Evolutionary conservation across 148 eudicot genomes (phyloP), one percentile per base, ranked within the genome.

Genomic region (Vaccinium macrocarpon): DNA sequence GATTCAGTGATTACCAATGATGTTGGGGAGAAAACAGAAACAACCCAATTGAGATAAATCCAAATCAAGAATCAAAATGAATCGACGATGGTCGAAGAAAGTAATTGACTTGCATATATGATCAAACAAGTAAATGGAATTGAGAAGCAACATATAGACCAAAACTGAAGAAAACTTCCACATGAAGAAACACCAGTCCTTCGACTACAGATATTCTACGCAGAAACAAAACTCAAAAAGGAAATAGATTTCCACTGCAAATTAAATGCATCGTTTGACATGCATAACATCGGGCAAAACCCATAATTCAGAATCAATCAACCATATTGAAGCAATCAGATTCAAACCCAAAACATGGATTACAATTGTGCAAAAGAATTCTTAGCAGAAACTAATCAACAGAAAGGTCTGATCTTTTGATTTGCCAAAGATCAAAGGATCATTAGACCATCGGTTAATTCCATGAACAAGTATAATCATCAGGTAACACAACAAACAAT

Each of bases 201-300:
- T 56, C 84, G 42, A 82, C 78, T 83, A 74, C 79, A 88, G 84
- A 87, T 90, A 90, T 90, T 82, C 89, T 85, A 71, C 74, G 62
- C 32, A 76, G 76, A 82, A 80, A 87, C 78, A 79, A 57, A 71
- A 23, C 64, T 76, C 51, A 66, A 75, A 85, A 87, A 56, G 53
- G 80, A 81, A 73, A 81, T 76, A 55, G 70, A 75, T 25, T 81
- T 73, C 71, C 73, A 53, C 78, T 55, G 38, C 82, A 76, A 84
- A 86, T 79, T 46, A 23, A 27, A 46, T 73, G 75, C 61, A 78
- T 83, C 27, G 51, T 49, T 35, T 23, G 56, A 35, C 59, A 53
- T 48, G 23, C 19, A 23, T 53, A 59, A 29, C 18, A 56, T 19
- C 14, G 51, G 15, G 11, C 9, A 61, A 80, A 29, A 64, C 70